Base-by-base conservation (phyloP, 2,329 filamentous ascomycete species). In the Penicillium sp. region DNA sequence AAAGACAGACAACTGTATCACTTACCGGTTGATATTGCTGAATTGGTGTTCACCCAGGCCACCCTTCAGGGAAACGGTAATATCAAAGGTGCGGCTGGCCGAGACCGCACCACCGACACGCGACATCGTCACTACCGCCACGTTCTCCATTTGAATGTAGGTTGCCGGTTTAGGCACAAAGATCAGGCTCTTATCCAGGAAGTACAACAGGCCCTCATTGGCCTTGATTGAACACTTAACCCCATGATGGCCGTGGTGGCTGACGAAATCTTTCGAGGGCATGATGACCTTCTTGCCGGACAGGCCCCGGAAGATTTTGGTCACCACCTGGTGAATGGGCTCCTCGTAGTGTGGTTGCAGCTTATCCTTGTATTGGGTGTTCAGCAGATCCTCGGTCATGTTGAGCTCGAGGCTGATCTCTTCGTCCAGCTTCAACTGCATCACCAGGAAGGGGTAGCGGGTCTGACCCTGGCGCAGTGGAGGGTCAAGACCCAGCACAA, bases 171-270 rank as follows among this genome's bases (percentile, higher is more conserved):
- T 99, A 29, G 94, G 94, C 15, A 99, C 94, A 73, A 99, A 99
- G 85, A 99, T 95, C 75, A 99, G 96, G 7, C 92, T 93, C 78
- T 97, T 97, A 76, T 99, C 94, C 64, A 99, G 79, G 73, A 92
- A 97, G 83, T 96, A 99, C 49, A 99, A 81, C 71, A 96, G 92
- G 57, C 95, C 94, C 78, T 99, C 94, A 74, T 95, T 97, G 51
- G 95, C 95, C 78, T 99, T 99, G 85, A 99, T 97, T n/a, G 92
- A 96, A 76, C 94, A 99, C 79, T 99, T 99, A 76, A 99, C 95
- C 55, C 94, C 94, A 64, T 88, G 90, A 74, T 97, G 92, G 68
- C 89, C 86, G 72, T 96, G 92, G 77, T 97, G 94, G 64, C 89
- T 95, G 71, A 88, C 83, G 77, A 99, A 99, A 74, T 97, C 92